These are phyloP conservation scores for Metschnikowia sp. DNA, from an alignment of 805 yeast genomes.

Conservation along the genomic window DNA sequence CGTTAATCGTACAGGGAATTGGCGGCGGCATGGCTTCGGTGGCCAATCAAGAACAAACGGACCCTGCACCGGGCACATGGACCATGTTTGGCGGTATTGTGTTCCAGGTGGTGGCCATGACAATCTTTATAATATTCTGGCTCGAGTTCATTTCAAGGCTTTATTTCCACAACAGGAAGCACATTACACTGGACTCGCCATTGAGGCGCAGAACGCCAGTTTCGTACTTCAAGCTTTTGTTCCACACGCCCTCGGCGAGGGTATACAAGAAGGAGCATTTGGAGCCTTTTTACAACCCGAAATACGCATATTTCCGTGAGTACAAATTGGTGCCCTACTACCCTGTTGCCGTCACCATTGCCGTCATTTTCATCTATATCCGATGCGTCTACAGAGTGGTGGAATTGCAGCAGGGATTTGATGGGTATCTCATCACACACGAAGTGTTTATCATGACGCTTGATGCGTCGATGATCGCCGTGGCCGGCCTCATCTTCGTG, in stretches of 20 bases:
- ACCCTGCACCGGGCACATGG: constrained; percentile 32
- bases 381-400: constrained; percentile 39
- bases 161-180: constrained; percentile 25
- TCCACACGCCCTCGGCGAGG: constrained; percentile 23
- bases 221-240: constrained; percentile 23
- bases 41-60: constrained; percentile 23
- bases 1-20: constrained; percentile 36
- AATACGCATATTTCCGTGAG: constrained; percentile 22
- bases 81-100: constrained; percentile 38
- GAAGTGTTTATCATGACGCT: constrained; percentile 37
- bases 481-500: constrained; percentile 33
- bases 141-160: constrained; percentile 32
- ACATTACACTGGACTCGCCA: constrained; percentile 13
- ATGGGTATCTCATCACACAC: constrained; percentile 33
- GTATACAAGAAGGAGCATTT: constrained; percentile 23
- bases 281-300: constrained; percentile 29
- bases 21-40: constrained; percentile 37
- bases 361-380: constrained; percentile 33
- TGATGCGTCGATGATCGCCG: constrained; percentile 37
- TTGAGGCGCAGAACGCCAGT: constrained; percentile 12
- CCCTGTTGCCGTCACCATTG: constrained; percentile 33
- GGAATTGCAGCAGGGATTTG: constrained; percentile 38
- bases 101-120: constrained; percentile 38
- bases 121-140: constrained; percentile 34
- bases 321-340: constrained; percentile 27